Percentiles rank a stretch among this genome's conserved stretches.
These are phyloP conservation scores for Phytophthora syringae DNA, from an alignment of 352 stramenopile species.

Conservation along the genomic window DNA sequence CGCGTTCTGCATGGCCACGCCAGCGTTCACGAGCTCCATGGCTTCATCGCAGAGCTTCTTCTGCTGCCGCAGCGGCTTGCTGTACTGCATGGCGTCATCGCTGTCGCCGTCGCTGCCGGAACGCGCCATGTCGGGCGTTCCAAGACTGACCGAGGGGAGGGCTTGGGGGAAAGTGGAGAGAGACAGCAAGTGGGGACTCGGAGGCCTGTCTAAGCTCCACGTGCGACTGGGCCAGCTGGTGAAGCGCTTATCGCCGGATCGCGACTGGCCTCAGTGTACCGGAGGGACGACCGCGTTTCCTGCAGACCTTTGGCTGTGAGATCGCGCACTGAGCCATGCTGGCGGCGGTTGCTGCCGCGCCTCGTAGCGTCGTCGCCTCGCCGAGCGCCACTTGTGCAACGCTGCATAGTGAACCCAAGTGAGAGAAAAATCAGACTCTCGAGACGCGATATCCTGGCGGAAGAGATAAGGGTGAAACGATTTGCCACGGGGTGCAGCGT, in stretches of 20 bases:
- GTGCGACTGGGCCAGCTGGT: slow-evolving; percentile 40
- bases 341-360: background rate
- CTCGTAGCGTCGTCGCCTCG: too few species aligned
- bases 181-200: slow-evolving; percentile 23
- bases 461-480: background rate
- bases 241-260: slow-evolving; percentile 38
- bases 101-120: slow-evolving; percentile 62
- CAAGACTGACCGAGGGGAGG: slow-evolving; percentile 30
- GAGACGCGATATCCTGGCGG: background rate
- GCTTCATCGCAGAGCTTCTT: slow-evolving; percentile 83
- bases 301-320: slow-evolving; percentile 32
- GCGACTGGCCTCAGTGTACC: slow-evolving; percentile 16
- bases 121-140: slow-evolving; percentile 52
- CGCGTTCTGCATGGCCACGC: slow-evolving; percentile 80
- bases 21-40: slow-evolving; percentile 85
- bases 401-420: slow-evolving; percentile 26
- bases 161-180: slow-evolving; percentile 7
- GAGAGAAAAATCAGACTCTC: slow-evolving; percentile 21
- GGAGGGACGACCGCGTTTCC: slow-evolving; percentile 9
- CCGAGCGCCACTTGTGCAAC: background rate
- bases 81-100: slow-evolving; percentile 67
- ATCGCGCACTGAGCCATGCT: slow-evolving; percentile 34
- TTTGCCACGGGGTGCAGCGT: background rate
- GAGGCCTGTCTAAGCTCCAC: slow-evolving; percentile 29
- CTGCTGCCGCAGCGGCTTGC: slow-evolving; percentile 68